Evolutionary conservation across 2,329 filamentous ascomycete species (phyloP), one percentile per base, ranked within the genome.

Genomic region (Torrubiella hemipterigena): DNA sequence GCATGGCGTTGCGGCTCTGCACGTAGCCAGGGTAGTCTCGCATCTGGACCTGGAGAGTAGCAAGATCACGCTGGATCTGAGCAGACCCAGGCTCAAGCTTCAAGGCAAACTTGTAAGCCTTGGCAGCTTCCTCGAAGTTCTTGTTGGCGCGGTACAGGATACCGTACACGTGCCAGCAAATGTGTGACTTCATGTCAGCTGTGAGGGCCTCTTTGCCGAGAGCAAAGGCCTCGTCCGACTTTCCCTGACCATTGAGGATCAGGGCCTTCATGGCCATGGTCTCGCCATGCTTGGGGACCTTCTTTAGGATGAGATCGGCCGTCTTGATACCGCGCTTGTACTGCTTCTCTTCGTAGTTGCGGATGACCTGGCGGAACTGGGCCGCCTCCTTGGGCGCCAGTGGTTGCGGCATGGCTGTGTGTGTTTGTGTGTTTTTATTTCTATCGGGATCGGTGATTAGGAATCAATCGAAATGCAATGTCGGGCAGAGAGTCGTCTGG

Each of bases 121-220:
- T 96, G 63, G 95, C 95, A 8, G 93, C 89, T 62, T 96, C 91
- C 56, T 96, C 91, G 47, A 93, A 96, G 60, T 98, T 96, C 69
- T 96, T 96, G 51, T 82, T 81, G 29, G 84, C 80, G 31, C 89
- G 79, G 61, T 93, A 96, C 30, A 98, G 70, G 44, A 98, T 62
- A 19, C 93, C 91, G 55, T 96, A 98, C 38, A 98, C 91, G 58
- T 98, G 93, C 91, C 91, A 98, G 67, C 87, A 96, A 48, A 98
- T 87, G 59, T 96, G 89, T 48, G 87, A 95, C 65, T 93, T 95
- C 87, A 98, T 96, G 55, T 96, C 87, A 48, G 87, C 85, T 43
- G 81, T 86, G 46, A 98, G 68, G 20, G 93, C 91, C 42, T 86
- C 73, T 62, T 95, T 98, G 49, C 83, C 89, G 37, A 98, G 69